Evolutionary conservation across 352 stramenopile species (phyloP).

Genomic region (Globisporangium yorkense): DNA sequence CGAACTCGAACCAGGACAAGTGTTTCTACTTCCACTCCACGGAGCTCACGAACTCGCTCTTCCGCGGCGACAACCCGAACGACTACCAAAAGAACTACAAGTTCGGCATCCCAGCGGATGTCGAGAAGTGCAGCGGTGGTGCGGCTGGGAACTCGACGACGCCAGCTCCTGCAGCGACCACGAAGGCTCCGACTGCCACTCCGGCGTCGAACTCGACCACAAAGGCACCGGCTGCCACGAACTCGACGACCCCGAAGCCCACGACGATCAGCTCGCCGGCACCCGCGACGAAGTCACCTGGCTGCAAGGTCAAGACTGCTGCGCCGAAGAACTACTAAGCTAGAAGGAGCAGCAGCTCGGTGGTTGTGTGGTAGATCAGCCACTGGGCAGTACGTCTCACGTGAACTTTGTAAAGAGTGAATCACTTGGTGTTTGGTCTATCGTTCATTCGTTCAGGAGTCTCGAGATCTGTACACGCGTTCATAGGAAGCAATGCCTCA

Average conservation of each 20-base stretch:
- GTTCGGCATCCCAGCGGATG: constrained; percentile 37
- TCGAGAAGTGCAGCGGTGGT: constrained; percentile 31
- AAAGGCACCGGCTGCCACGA: not conserved
- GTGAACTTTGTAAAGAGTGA: too few species aligned
- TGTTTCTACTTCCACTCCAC: constrained; percentile 61
- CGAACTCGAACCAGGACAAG: constrained; percentile 25
- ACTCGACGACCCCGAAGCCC: not conserved
- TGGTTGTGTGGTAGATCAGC: not conserved
- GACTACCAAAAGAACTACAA: constrained; percentile 34
- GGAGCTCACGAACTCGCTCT: constrained; percentile 26
- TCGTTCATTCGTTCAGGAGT: too few species aligned
- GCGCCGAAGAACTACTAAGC: not conserved
- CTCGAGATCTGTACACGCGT: too few species aligned
- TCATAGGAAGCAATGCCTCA: too few species aligned
- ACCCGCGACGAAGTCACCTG: not conserved
- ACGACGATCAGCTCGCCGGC: not conserved
- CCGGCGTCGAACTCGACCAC: not conserved
- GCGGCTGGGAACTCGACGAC: not conserved
- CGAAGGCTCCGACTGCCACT: not conserved
- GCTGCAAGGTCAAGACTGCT: not conserved
- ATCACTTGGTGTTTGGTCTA: too few species aligned
- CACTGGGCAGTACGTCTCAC: too few species aligned
- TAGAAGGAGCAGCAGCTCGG: not conserved
- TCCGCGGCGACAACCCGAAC: constrained; percentile 25
- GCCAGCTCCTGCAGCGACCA: not conserved